Base-by-base conservation (phyloP, 1,284 basidiomycete species). In the Malassezia arunalokei region DNA sequence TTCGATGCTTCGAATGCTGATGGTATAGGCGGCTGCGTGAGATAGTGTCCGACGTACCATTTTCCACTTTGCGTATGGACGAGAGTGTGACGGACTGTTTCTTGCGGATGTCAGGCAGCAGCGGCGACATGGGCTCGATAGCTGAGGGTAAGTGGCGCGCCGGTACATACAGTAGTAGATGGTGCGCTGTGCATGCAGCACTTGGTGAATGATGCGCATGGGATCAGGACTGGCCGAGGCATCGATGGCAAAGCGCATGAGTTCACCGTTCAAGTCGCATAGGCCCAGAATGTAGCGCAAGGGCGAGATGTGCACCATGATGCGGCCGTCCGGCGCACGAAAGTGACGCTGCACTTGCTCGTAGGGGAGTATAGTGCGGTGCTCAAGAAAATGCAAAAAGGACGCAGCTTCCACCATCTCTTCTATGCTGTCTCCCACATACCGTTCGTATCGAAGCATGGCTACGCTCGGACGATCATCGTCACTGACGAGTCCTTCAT, bases 251-350 rank as follows among this genome's bases (percentile, higher is more conserved):
- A 85, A 86, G 33, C 92, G 81, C 92, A 96, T 96, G n/a, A 92
- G 80, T 74, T 96, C 92, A 39, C 92, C 92, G 0, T 89, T 94
- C 31, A 98, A 77, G 73, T 98, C 92, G 1, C 87, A 89, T 29
- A 95, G 76, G 12, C 92, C 92, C 2, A 96, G 80, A 12, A 95
- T 77, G 71, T 95, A 96, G 64, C 95, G 90, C 48, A 84, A 81
- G 27, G 80, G 71, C 2, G 86, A 78, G 20, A 47, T 15, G 44
- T 38, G 33, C 59, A 44, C 15, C 29, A 46, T 7, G 20, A 15
- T 15, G 24, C 24, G 15, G 29, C 17, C 12, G 5, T 40, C 15
- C 31, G 32, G n/a, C 3, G 14, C 38, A 15, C 33, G 5, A 32
- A 71, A 65, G 0, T 53, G 44, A 8, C 30, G 63, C 66, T 89